These are phyloP conservation scores for Cylindrodendrum hubeiense DNA, from an alignment of 2,329 filamentous ascomycete genomes.

Conservation along the genomic window DNA sequence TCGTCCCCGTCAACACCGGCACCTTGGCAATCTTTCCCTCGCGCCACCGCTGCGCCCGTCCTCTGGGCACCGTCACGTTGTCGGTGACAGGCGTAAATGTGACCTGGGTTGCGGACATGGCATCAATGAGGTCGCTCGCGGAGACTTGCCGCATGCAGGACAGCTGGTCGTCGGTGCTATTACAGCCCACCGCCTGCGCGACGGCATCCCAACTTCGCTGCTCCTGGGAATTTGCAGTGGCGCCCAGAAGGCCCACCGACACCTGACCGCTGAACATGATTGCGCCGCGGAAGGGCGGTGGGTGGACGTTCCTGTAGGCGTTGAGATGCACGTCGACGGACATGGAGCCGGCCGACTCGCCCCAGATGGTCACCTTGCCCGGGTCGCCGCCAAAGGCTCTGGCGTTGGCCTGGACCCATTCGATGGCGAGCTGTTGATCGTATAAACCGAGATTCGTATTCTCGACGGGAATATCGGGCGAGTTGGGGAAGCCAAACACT, in stretches of 20 bases:
- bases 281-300: conserved; percentile 41
- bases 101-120: conserved; percentile 14
- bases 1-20: conserved; percentile 41
- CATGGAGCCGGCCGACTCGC: conserved; percentile 46
- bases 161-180: conserved; percentile 14
- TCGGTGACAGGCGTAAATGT: conserved; percentile 35
- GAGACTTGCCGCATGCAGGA: conserved; percentile 39
- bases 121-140: conserved; percentile 27
- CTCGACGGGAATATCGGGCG: conserved; percentile 51
- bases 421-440: conserved; percentile 45
- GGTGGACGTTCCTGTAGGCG: conserved; percentile 24
- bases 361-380: conserved; percentile 43
- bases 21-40: conserved; percentile 31
- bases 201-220: conserved; percentile 31
- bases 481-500: conserved; percentile 59
- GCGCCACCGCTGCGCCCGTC: conserved; percentile 36
- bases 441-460: conserved; percentile 48
- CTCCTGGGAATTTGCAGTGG: conserved; percentile 9
- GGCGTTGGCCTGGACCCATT: conserved; percentile 44
- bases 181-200: conserved; percentile 32
- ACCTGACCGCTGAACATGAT: conserved; percentile 47
- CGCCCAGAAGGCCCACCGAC: conserved; percentile 40
- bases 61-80: conserved; percentile 30
- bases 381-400: conserved; percentile 44
- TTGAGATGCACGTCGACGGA: conserved; percentile 47